phyloP scores from a whole-genome alignment of 345 rosid genomes.

The Excoecaria cochinchinensis region DNA sequence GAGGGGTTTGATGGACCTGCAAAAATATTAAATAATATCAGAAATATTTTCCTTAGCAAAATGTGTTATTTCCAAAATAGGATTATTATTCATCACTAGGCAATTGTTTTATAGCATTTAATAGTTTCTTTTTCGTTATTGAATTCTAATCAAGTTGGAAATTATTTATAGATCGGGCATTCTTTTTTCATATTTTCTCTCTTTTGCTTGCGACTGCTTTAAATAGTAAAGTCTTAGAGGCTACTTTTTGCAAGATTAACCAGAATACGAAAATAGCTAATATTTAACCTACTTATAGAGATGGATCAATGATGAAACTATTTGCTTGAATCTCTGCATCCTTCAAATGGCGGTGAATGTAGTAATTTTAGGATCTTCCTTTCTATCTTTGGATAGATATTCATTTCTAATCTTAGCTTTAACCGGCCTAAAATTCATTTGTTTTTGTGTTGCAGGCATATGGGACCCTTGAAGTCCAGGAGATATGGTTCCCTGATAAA shows the following conservation, averaged over 20 bases:
- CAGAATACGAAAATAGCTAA: neutral
- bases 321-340: neutral
- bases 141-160: neutral
- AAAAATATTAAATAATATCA: neutral
- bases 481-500: slow-evolving; percentile 64
- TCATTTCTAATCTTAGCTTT: neutral
- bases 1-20: neutral
- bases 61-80: neutral
- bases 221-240: too few relatives aligned
- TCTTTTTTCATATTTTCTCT: neutral
- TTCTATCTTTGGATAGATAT: neutral
- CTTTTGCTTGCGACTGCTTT: neutral
- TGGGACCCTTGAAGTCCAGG: slow-evolving; percentile 76
- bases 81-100: neutral
- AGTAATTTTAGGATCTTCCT: neutral
- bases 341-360: neutral
- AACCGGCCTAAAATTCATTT: neutral
- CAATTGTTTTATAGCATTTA: too few relatives aligned
- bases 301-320: neutral
- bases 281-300: neutral
- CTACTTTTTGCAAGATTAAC: neutral
- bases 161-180: neutral
- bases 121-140: neutral
- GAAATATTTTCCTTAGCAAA: neutral
- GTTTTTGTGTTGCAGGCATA: slow-evolving; percentile 52